phyloP scores from a whole-genome alignment of 1,284 basidiomycete species.

The Trametes polyzona region DNA sequence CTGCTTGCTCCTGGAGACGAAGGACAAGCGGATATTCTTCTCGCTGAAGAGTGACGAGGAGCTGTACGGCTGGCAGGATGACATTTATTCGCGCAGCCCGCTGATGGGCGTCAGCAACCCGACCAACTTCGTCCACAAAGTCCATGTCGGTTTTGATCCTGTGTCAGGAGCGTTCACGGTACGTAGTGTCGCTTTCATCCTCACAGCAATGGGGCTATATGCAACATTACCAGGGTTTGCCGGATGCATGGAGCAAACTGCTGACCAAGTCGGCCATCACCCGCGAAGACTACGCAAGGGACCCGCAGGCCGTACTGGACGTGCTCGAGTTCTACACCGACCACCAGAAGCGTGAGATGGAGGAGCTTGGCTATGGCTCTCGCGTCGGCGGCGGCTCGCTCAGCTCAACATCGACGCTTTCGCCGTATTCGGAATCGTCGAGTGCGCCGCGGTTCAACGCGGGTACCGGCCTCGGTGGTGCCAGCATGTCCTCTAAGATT shows the following conservation, averaged over 20 bases:
- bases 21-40: slow-evolving; percentile 78
- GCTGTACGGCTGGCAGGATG: slow-evolving; percentile 96
- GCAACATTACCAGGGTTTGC: slow-evolving; percentile 70
- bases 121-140: slow-evolving; percentile 97
- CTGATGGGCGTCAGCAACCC: slow-evolving; percentile 93
- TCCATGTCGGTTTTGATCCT: slow-evolving; percentile 97
- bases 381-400: slow-evolving; percentile 17
- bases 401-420: slow-evolving; percentile 31
- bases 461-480: slow-evolving; percentile 82
- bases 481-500: slow-evolving; percentile 44
- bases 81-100: slow-evolving; percentile 91
- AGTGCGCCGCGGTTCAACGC: slow-evolving; percentile 79
- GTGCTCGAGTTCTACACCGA: slow-evolving; percentile 99
- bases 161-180: slow-evolving; percentile 93
- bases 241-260: slow-evolving; percentile 96
- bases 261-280: slow-evolving; percentile 97
- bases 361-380: slow-evolving; percentile 56
- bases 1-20: slow-evolving; percentile 85
- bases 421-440: slow-evolving; percentile 40
- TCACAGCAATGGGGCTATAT: neutral
- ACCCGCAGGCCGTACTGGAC: slow-evolving; percentile 96
- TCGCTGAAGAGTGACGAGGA: slow-evolving; percentile 94
- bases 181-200: slow-evolving; percentile 32
- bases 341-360: slow-evolving; percentile 91
- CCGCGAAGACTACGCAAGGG: slow-evolving; percentile 94